A percentile compares a stretch with the other conserved stretches of the same genome.
Evolutionary conservation across 176 grass and related monocot genomes (phyloP).

Genomic region (Ensete ventricosum): DNA sequence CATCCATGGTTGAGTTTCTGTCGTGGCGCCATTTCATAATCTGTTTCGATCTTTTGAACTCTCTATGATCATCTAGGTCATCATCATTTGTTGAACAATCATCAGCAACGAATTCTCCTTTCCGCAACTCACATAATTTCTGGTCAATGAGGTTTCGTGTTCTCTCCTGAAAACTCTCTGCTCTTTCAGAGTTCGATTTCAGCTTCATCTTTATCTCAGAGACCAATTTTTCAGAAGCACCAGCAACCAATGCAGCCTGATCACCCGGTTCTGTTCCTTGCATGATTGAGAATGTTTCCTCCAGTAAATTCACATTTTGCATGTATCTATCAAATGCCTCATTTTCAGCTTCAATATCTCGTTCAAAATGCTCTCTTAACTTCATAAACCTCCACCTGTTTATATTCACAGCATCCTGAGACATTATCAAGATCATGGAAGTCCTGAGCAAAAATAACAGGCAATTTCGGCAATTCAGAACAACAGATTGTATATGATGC

Average conservation of each 20-base stretch:
- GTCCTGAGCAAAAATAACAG: neutral
- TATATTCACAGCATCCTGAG: slow-evolving; percentile 46
- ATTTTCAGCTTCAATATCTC: slow-evolving; percentile 67
- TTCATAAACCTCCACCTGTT: slow-evolving; percentile 84
- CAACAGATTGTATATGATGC: neutral
- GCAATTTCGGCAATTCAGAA: neutral
- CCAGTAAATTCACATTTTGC: slow-evolving; percentile 58
- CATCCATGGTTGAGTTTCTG: slow-evolving; percentile 34
- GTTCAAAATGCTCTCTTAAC: slow-evolving; percentile 76
- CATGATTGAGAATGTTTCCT: slow-evolving; percentile 59
- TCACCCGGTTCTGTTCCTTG: slow-evolving; percentile 17
- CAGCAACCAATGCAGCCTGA: slow-evolving; percentile 29
- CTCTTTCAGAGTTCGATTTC: slow-evolving; percentile 41
- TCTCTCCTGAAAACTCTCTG: slow-evolving; percentile 48
- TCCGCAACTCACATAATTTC: slow-evolving; percentile 54
- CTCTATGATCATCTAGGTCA: slow-evolving; percentile 24
- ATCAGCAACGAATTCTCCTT: slow-evolving; percentile 24
- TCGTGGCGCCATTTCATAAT: slow-evolving; percentile 28
- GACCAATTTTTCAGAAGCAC: slow-evolving; percentile 32
- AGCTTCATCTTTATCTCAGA: slow-evolving; percentile 64
- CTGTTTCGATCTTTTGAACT: slow-evolving; percentile 20
- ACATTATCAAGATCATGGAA: neutral
- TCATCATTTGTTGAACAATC: slow-evolving; percentile 26
- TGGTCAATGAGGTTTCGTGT: slow-evolving; percentile 38
- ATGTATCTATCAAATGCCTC: slow-evolving; percentile 84